phyloP scores from a whole-genome alignment of 2,329 filamentous ascomycete species.

The Cordyceps pruinosa region DNA sequence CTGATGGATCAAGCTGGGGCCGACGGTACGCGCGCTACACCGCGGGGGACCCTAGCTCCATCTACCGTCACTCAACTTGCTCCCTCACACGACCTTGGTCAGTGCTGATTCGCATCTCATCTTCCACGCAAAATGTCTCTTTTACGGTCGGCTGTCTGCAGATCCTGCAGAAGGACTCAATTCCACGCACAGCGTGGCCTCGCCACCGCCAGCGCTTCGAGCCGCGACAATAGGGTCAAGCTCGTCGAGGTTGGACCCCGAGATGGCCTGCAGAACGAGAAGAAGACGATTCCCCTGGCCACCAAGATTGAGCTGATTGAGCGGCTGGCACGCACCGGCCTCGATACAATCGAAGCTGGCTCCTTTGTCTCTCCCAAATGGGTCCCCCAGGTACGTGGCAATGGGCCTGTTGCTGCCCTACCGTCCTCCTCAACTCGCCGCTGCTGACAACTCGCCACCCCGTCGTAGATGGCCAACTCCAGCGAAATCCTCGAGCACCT shows the following conservation, averaged over 20 bases:
- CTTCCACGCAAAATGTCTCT: conserved; percentile 25
- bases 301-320: conserved; percentile 74
- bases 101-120: neutral
- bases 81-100: conserved; percentile 7
- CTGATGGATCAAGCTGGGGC: conserved; percentile 9
- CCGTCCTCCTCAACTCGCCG: neutral
- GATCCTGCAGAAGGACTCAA: conserved; percentile 31
- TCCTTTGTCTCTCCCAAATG: conserved; percentile 80
- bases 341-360: conserved; percentile 70
- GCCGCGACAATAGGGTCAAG: conserved; percentile 41
- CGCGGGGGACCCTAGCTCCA: conserved; percentile 7
- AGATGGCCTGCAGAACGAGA: conserved; percentile 85
- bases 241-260: conserved; percentile 80
- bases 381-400: conserved; percentile 64
- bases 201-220: conserved; percentile 31
- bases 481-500: conserved; percentile 66
- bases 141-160: conserved; percentile 31
- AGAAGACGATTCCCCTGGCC: conserved; percentile 58
- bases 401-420: neutral
- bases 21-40: conserved; percentile 12
- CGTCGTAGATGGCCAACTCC: conserved; percentile 66
- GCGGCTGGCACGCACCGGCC: conserved; percentile 58
- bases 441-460: conserved; percentile 15
- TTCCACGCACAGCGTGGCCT: conserved; percentile 28
- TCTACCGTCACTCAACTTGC: conserved; percentile 6